Base-by-base conservation (phyloP, 352 stramenopile species). In the Phytophthora uliginosa region DNA sequence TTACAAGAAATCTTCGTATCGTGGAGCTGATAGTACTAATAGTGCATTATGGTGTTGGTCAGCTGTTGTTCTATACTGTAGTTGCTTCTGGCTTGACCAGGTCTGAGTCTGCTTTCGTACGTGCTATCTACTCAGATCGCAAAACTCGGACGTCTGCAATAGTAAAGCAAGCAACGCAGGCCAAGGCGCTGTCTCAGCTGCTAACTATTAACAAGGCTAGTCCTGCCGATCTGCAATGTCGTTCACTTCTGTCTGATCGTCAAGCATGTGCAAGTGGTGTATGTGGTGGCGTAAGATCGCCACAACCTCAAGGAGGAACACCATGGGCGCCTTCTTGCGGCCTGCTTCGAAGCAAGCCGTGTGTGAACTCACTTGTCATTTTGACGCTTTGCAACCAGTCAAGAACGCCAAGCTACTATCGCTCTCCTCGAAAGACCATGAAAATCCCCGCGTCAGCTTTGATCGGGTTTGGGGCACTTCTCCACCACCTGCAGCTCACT, bases 351-450 rank as follows among this genome's bases (percentile, higher is more conserved):
- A 26, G 31, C 53, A 59, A 28, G 33, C n/a, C 18, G 5, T 63
- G n/a, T 47, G 9, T 24, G 64, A 40, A 13, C 57, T 78, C 74
- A 81, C 71, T 81, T 81, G 60, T 71, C 70, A 73, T 74, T 81
- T 78, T 33, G 70, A 73, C 57, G 33, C 48, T 42, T 64, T 52
- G 28, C n/a, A 31, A 50, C 12, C 31, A 72, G 34, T 42, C 65
- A 75, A 72, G 48, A 56, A 56, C 53, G 34, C 18, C 36, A 66
- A 42, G 24, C 34, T 28, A 34, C 40, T 13, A 22, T 48, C 64
- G 31, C 28, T 48, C 51, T 12, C 48, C 59, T 65, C 60, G 22
- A 45, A 68, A 36, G 17, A 71, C 22, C 42, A 82, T 82, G 76
- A 82, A 74, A 50, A 71, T 76, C 52, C 69, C 50, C 38, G 60